Evolutionary conservation across 257 asterid genomes (phyloP).

Genomic region (Solanum acaule): DNA sequence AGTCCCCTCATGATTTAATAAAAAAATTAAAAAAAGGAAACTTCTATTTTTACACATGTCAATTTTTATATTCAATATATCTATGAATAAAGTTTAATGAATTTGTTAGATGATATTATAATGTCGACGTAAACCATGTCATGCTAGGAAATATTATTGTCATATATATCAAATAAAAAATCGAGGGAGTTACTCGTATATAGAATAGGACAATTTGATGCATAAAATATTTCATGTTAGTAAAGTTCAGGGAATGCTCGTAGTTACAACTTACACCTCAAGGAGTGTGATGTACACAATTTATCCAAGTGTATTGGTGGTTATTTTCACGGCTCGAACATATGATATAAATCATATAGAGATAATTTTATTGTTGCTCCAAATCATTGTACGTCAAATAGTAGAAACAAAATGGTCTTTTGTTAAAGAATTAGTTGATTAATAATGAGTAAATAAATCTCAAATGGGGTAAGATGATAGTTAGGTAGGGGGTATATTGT

Average conservation of each 20-base stretch:
- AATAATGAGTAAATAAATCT: background rate
- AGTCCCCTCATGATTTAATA: background rate
- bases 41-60: background rate
- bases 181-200: background rate
- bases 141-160: background rate
- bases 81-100: background rate
- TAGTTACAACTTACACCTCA: background rate
- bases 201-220: background rate
- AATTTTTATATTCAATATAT: background rate
- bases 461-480: background rate
- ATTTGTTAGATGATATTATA: background rate
- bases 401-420: background rate
- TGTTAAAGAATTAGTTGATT: background rate
- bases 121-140: background rate
- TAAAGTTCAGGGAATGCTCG: background rate
- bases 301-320: background rate
- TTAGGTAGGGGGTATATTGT: background rate
- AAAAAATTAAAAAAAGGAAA: too few relatives aligned
- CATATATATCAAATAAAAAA: background rate
- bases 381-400: background rate
- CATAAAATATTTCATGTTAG: background rate
- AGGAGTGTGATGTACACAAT: background rate
- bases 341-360: background rate
- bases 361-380: background rate
- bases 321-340: background rate